Evolutionary conservation across 169 alveolate species (phyloP).

Genomic region (Cryptosporidium meleagridis): DNA sequence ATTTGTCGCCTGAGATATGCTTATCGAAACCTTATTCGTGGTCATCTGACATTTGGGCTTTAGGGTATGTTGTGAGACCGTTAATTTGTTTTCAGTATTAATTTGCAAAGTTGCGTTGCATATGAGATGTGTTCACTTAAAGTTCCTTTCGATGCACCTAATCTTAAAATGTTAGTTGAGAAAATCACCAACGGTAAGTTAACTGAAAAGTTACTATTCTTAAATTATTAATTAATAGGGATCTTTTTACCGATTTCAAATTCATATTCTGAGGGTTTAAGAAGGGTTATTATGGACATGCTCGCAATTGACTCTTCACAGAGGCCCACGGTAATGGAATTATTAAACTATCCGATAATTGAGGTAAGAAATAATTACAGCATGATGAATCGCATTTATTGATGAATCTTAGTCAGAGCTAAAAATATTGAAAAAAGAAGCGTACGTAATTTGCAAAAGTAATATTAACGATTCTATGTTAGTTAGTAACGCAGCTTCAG

Average conservation of each 20-base stretch:
- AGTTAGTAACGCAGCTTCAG: constrained; percentile 27
- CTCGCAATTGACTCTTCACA: constrained; percentile 32
- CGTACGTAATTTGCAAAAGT: constrained; percentile 27
- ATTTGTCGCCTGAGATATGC: constrained; percentile 99
- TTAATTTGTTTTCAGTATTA: not conserved
- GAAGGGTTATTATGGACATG: constrained; percentile 69
- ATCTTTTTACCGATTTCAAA: constrained; percentile 31
- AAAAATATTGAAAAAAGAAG: constrained; percentile 41
- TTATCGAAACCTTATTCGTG: constrained; percentile 78
- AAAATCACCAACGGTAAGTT: constrained; percentile 81
- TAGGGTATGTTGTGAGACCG: constrained; percentile 90
- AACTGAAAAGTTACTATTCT: not conserved
- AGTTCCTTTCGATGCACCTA: constrained; percentile 91
- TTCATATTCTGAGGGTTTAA: constrained; percentile 27
- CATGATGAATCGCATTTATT: not conserved
- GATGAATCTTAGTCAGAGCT: constrained; percentile 33
- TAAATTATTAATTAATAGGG: constrained; percentile 2
- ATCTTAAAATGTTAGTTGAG: constrained; percentile 87
- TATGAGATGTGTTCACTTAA: constrained; percentile 90
- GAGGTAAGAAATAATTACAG: constrained; percentile 33
- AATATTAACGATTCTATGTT: not conserved
- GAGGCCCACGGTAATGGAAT: constrained; percentile 65
- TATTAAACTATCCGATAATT: constrained; percentile 43
- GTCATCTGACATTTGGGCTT: constrained; percentile 99
- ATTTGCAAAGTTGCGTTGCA: constrained; percentile 80